Evolutionary conservation across 2,329 filamentous ascomycete species (phyloP).

Genomic region (Nemania sp.): DNA sequence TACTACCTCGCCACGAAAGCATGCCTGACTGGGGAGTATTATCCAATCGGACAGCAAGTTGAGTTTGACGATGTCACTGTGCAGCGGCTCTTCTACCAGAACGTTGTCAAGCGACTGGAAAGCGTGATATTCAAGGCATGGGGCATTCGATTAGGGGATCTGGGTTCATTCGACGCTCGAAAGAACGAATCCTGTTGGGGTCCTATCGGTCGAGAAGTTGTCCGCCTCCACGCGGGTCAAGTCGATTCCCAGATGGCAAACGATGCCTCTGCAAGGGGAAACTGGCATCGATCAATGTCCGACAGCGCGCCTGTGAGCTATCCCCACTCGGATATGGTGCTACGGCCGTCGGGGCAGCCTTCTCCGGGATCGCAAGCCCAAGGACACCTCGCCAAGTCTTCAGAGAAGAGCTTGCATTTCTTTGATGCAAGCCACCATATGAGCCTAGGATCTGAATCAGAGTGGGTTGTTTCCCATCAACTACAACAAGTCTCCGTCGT

Average conservation of each 20-base stretch:
- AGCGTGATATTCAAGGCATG: constrained; percentile 6
- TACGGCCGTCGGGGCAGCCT: too few species aligned
- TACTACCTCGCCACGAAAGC: constrained; percentile 15
- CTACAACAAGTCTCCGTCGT: too few species aligned
- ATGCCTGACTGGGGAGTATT: constrained; percentile 9
- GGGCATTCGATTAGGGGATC: constrained; percentile 3
- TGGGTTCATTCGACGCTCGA: not conserved
- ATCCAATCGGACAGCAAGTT: not conserved
- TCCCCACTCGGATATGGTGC: not conserved
- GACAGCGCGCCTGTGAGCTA: not conserved
- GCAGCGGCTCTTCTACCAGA: constrained; percentile 12
- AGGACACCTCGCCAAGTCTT: too few species aligned
- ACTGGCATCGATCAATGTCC: too few species aligned
- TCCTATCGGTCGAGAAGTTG: constrained; percentile 2
- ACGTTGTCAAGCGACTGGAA: constrained; percentile 15
- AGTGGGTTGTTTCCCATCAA: constrained; percentile 2
- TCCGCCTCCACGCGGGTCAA: constrained; percentile 2
- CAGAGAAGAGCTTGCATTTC: not conserved
- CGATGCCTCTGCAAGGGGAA: too few species aligned
- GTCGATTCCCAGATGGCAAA: too few species aligned
- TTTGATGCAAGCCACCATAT: constrained; percentile 13
- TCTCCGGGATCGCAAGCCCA: too few species aligned
- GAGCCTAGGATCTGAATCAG: not conserved
- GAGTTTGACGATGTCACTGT: constrained; percentile 3
- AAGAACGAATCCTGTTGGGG: constrained; percentile 14